Evolutionary conservation across 2,329 filamentous ascomycete genomes (phyloP), one percentile per base, ranked within the genome.

Genomic region (Cordyceps fumosorosea): DNA sequence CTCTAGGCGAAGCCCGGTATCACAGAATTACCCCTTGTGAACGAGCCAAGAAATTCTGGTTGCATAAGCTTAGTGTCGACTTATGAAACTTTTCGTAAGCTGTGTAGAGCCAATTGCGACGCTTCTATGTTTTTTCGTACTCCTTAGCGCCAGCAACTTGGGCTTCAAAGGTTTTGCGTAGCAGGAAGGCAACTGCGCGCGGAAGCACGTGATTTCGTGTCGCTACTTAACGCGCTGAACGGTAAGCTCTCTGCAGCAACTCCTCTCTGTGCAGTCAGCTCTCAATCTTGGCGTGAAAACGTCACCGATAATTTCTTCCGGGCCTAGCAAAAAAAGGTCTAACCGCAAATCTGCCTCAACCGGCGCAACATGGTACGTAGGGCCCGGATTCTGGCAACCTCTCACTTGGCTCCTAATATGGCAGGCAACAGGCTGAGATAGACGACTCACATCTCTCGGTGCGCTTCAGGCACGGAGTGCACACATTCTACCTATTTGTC

Each of bases 381-480:
- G 8, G 24, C 10, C 20, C 29, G 40, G 18, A 20, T 8, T 16
- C 50, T 3, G 7, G 50, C 42, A 44, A 45, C 56, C 63, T 48
- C 59, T 55, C 29, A 61, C 40, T 48, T 48, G 34, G 37, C 24
- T 50, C 16, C 32, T 34, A 32, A 32, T 51, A 61, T 53, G 60
- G 48, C 2, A 34, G 50, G 24, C 50, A n/a, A 40, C 34, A 60
- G 50, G 29, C 70, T 52, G 67, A 71, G 44, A 66, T 76, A 22
- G 74, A 77, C 64, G 80, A 84, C 51, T 75, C 80, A n/a, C 77
- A 82, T 66, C 79, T 84, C 68, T 90, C 88, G 11, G 76, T 93
- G 61, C 82, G 87, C 64, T 86, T 93, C 76, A 91, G 91, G 73
- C 82, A 89, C 71, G 86, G 88, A 70, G 84, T 85, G 63, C 83